Evolutionary conservation across 192 early-diverging fungal genomes (phyloP), one percentile per base, ranked within the genome.

Genomic region (Coemansia sp.): DNA sequence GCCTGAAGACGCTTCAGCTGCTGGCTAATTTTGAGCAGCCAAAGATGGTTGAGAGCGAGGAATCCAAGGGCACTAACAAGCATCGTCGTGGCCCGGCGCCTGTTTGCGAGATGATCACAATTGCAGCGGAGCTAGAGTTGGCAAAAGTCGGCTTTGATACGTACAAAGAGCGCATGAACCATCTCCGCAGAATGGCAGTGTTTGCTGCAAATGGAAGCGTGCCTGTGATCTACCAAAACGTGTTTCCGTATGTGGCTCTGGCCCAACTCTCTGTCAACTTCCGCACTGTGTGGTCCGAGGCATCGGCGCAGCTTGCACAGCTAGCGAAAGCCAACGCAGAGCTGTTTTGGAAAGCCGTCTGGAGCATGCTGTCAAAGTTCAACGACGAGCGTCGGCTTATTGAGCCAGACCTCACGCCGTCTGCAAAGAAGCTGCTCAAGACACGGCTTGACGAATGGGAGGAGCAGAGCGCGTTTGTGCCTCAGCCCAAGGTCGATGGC

Each of bases 191-290:
- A 20, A 73, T 98, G 59, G 83, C 87, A 31, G 80, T 86, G 3
- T 77, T 95, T 30, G 70, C 89, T 4, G 67, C 75, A 7, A 85
- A 85, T 42, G 79, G 85, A 16, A 79, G 85, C 33, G 56, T 93
- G 16, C 92, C 95, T 1, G 82, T 83, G 42, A 54, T 89, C n/a
- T 96, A 93, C 83, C 83, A 88, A 29, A 83, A 86, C 17, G 82
- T 89, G 22, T 82, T 89, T 57, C 86, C 86, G 48, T 83, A 89
- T 31, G 72, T 87, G 61, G 74, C 96, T 57, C 16, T 72, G 22
- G 87, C 87, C 17, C 77, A 92, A 40, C 84, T 95, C 34, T 89
- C 89, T 12, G 85, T 91, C 40, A 93, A 94, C 69, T 92, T 98
- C 54, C 87, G 86, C 30, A 87, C 91, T 6, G 66, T 97, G 17